Conservation (phyloP, 1,284 basidiomycete species). For the Trametes pubescens region DNA sequence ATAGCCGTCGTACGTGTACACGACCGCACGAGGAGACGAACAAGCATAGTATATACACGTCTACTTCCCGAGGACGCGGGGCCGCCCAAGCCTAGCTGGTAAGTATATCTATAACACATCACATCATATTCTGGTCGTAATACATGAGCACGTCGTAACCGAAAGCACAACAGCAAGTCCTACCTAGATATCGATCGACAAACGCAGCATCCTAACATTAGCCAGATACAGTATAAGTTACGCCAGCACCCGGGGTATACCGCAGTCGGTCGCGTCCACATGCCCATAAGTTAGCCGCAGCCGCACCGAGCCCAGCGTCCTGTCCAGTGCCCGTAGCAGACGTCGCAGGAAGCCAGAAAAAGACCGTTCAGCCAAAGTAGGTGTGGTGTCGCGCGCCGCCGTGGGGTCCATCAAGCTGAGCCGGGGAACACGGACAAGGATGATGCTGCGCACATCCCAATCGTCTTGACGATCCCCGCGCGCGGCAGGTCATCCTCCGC, state of each 20-base stretch:
- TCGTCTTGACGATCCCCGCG: background rate
- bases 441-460: background rate
- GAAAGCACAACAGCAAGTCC: background rate
- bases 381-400: background rate
- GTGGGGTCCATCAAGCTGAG: background rate
- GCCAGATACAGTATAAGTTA: slow-evolving; percentile 1
- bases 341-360: slow-evolving; percentile 2
- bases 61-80: too few species aligned
- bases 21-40: too few species aligned
- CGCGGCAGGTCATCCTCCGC: background rate
- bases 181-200: background rate
- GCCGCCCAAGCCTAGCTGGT: too few species aligned
- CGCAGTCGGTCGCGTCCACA: background rate
- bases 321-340: background rate
- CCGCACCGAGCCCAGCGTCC: background rate
- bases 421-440: background rate
- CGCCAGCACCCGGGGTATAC: background rate
- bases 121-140: background rate
- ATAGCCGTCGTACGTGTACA: too few species aligned
- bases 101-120: background rate
- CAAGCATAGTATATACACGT: too few species aligned
- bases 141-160: background rate
- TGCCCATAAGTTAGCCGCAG: background rate
- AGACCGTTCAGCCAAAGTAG: slow-evolving; percentile 2
- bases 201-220: slow-evolving; percentile 1